Percentiles rank a stretch among this genome's conserved stretches.
These are phyloP conservation scores for Solanum neorickii DNA, from an alignment of 257 asterid species.

Conservation along the genomic window DNA sequence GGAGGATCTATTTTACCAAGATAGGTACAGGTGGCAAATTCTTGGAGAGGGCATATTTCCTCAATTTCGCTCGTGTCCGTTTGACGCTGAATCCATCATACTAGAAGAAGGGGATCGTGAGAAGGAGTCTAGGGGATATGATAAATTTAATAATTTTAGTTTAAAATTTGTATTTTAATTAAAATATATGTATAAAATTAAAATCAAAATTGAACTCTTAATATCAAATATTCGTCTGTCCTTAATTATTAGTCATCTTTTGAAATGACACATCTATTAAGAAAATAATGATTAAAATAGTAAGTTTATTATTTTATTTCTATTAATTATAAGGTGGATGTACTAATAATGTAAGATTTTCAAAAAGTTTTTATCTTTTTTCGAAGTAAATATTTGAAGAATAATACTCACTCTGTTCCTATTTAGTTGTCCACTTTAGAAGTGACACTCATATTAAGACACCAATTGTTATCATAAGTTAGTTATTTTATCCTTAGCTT, in stretches of 20 bases:
- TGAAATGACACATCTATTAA: neutral
- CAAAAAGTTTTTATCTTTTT: neutral
- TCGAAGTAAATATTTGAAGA: too few species aligned
- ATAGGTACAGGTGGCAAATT: neutral
- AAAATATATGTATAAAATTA: neutral
- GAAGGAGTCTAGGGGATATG: neutral
- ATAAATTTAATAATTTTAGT: neutral
- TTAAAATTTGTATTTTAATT: neutral
- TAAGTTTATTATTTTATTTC: too few species aligned
- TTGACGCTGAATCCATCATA: neutral
- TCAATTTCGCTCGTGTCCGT: neutral
- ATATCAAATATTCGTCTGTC: accelerated
- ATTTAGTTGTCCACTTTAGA: too few species aligned
- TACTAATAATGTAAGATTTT: neutral
- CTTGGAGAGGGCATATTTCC: neutral
- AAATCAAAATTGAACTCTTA: neutral
- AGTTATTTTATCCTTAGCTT: too few species aligned
- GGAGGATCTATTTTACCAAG: neutral
- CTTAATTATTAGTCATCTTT: too few species aligned
- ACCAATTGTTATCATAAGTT: too few species aligned
- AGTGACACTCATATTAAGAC: too few species aligned
- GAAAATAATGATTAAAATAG: too few species aligned
- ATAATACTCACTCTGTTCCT: too few species aligned
- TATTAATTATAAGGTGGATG: neutral
- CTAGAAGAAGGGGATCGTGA: neutral